Base-by-base conservation (phyloP, 2,329 filamentous ascomycete genomes). In the Calonectria pseudoturangicola region DNA sequence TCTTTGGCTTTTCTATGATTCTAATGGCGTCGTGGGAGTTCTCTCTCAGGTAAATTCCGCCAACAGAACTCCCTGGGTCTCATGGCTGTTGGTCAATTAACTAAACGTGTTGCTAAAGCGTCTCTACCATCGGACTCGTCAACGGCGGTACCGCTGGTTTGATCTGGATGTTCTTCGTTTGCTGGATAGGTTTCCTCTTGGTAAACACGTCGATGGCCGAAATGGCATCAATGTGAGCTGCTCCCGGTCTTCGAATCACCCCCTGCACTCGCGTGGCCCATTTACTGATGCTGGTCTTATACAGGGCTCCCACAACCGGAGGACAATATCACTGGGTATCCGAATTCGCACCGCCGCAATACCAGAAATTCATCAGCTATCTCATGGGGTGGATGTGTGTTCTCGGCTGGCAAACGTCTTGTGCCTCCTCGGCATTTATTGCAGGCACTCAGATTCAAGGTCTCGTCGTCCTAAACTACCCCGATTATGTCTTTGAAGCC, bases 321-420 rank as follows among this genome's bases (percentile, higher is more conserved):
- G 90, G 90, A 1, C 89, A 91, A 75, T 91, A 91, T 73, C 88
- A 90, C 74, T 91, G 88, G 89, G 88, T 90, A 1, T 89, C 86
- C 1, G 88, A 89, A 64, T 89, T 90, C 72, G 86, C 88, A 0
- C 86, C 88, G 0, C 82, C 80, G 0, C 80, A 81, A 51, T 84
- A 85, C 65, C 88, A 91, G 74, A 89, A 88, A 69, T 85, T 88
- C 43, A 81, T 91, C 2, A 90, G 88, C 72, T 92, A 91, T 76
- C 79, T 88, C 18, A 80, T 79, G 80, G 86, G 86, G 2, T 88
- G 86, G 87, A 83, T 87, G 74, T 86, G 83, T 5, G 83, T 87
- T 0, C 80, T 87, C 0, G 86, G 85, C 28, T 89, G 87, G 87
- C 84, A 88, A 56, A 81, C 83, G 1, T 82, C 83, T 1, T 80